A percentile compares a stretch with the other conserved stretches of the same genome.
phyloP scores from a whole-genome alignment of 2,329 filamentous ascomycete species.

The Scytalidium lignicola region DNA sequence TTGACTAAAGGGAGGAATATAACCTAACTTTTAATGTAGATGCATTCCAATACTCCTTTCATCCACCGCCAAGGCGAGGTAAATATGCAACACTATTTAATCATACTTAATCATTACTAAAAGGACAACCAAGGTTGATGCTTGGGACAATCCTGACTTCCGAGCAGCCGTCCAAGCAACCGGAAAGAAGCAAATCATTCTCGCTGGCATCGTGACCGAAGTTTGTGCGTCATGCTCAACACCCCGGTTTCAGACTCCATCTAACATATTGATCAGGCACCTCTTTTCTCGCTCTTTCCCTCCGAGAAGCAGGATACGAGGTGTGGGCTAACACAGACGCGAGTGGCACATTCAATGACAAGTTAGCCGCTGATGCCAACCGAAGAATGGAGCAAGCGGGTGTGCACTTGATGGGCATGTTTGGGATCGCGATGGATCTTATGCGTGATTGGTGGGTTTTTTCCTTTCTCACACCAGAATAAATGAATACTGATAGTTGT shows the following conservation, averaged over 20 bases:
- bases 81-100: conserved; percentile 49
- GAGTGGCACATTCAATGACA: conserved; percentile 57
- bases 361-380: conserved; percentile 60
- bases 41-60: conserved; percentile 62
- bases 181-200: conserved; percentile 63
- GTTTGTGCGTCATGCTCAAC: conserved; percentile 47
- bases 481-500: conserved; percentile 1
- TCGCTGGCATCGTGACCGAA: conserved; percentile 69
- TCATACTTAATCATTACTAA: conserved; percentile 31
- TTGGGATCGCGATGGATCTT: conserved; percentile 24
- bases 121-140: conserved; percentile 67
- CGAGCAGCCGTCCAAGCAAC: conserved; percentile 58
- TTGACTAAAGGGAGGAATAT: not conserved
- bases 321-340: conserved; percentile 72
- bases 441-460: conserved; percentile 22
- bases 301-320: conserved; percentile 64
- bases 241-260: not conserved
- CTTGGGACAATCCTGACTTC: conserved; percentile 72
- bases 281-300: conserved; percentile 67
- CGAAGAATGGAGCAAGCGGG: conserved; percentile 62
- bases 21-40: conserved; percentile 6
- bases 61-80: conserved; percentile 62
- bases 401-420: conserved; percentile 42
- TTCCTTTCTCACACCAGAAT: not conserved
- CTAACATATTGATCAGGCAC: conserved; percentile 42